These are phyloP conservation scores for Agrostemma githago DNA, from an alignment of 148 eudicot genomes.

Conservation along the genomic window DNA sequence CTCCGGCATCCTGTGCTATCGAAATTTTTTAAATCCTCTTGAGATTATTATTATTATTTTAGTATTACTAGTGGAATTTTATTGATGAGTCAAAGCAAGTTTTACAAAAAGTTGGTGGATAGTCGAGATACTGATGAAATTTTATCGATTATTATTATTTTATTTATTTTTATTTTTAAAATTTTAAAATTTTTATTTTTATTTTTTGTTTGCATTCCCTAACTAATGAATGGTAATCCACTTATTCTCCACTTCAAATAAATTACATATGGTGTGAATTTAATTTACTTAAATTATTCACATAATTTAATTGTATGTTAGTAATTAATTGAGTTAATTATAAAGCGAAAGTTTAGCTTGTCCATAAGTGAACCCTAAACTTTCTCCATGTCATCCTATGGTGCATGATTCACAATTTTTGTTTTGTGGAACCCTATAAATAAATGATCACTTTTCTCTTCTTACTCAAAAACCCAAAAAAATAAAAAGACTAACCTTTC, in stretches of 20 bases:
- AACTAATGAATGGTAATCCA: neutral
- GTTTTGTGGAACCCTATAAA: neutral
- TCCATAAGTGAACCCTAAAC: neutral
- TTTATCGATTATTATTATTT: too few relatives aligned
- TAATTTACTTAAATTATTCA: neutral
- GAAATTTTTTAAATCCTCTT: too few relatives aligned
- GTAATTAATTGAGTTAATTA: neutral
- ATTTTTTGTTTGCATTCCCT: neutral
- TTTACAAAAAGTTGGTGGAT: too few relatives aligned
- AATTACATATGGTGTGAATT: neutral
- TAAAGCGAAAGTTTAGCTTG: conserved; percentile 8
- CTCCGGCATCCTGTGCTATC: too few relatives aligned
- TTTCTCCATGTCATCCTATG: neutral
- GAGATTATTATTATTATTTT: too few relatives aligned
- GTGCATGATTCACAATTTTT: neutral
- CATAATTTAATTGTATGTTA: neutral
- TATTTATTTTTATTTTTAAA: too few relatives aligned
- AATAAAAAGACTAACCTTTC: neutral
- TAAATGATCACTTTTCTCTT: neutral
- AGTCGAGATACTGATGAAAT: too few relatives aligned
- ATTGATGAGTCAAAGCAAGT: too few relatives aligned
- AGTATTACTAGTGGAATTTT: too few relatives aligned
- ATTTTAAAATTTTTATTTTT: neutral
- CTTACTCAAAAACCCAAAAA: neutral
- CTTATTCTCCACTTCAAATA: neutral